Conservation (phyloP, 257 asterid species). For the Scutellaria barbata region DNA sequence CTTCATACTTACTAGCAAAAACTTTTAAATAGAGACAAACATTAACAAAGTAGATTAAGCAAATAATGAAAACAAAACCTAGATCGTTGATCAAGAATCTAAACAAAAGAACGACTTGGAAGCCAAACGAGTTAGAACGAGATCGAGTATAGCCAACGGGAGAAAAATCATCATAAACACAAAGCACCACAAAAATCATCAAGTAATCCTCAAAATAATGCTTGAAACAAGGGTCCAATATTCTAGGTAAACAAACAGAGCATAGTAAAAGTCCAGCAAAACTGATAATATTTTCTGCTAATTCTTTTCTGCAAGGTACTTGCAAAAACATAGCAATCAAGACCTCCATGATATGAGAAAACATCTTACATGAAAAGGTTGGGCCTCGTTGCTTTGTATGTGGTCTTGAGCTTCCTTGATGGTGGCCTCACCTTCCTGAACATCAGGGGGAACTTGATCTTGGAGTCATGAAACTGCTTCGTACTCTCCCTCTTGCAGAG, state of each 20-base stretch:
- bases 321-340: conserved; percentile 1
- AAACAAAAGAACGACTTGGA: too few species aligned
- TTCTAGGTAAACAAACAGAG: conserved; percentile 30
- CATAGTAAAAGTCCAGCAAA: conserved; percentile 26
- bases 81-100: too few species aligned
- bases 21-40: too few species aligned
- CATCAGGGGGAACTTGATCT: conserved; percentile 59
- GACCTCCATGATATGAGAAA: conserved; percentile 10
- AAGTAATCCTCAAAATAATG: not conserved
- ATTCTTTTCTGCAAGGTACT: conserved; percentile 25
- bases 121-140: not conserved
- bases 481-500: conserved; percentile 64
- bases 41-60: too few species aligned
- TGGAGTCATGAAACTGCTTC: conserved; percentile 58
- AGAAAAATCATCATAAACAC: not conserved
- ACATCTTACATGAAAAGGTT: conserved; percentile 60
- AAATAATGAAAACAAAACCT: too few species aligned
- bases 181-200: not conserved
- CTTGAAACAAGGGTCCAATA: conserved; percentile 18
- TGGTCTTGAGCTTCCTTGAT: conserved; percentile 73
- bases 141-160: not conserved
- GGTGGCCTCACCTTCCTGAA: conserved; percentile 80
- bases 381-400: conserved; percentile 75
- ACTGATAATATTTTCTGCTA: conserved; percentile 28
- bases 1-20: too few species aligned